A percentile compares a stretch with the other conserved stretches of the same genome.
phyloP scores from a whole-genome alignment of 106 monocot species.

The Iris macrosiphon region DNA sequence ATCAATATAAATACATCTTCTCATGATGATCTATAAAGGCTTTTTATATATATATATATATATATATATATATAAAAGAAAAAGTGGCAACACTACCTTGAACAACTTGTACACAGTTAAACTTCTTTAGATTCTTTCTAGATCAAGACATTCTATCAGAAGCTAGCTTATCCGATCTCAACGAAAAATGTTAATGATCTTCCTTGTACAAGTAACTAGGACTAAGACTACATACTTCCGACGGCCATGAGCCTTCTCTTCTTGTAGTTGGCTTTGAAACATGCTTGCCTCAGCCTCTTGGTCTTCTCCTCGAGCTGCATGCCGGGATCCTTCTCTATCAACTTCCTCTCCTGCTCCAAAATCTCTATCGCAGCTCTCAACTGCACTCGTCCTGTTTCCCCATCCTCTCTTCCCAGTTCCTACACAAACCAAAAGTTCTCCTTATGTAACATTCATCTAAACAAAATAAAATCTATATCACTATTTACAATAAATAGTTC shows the following conservation, averaged over 20 bases:
- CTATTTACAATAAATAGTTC: background rate
- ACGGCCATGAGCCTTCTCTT: slow-evolving; percentile 42
- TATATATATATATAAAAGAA: no score
- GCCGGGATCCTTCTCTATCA: slow-evolving; percentile 53
- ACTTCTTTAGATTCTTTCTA: no score
- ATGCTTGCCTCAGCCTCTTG: slow-evolving; percentile 77
- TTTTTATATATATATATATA: no score
- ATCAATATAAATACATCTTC: no score
- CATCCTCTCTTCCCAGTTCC: slow-evolving; percentile 39
- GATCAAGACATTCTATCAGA: no score
- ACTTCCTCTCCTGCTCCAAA: slow-evolving; percentile 48
- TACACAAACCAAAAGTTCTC: no score
- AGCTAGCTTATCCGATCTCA: no score
- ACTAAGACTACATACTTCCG: no score
- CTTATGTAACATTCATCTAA: background rate
- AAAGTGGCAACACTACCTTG: no score
- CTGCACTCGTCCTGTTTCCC: slow-evolving; percentile 28
- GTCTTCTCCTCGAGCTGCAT: slow-evolving; percentile 52
- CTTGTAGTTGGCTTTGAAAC: slow-evolving; percentile 93
- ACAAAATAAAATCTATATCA: background rate
- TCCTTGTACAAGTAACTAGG: background rate
- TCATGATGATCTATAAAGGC: no score
- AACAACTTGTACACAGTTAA: no score
- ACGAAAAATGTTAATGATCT: background rate
- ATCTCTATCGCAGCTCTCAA: slow-evolving; percentile 34